Evolutionary conservation across 1,284 basidiomycete genomes (phyloP).

Genomic region (Puccinia coronata): DNA sequence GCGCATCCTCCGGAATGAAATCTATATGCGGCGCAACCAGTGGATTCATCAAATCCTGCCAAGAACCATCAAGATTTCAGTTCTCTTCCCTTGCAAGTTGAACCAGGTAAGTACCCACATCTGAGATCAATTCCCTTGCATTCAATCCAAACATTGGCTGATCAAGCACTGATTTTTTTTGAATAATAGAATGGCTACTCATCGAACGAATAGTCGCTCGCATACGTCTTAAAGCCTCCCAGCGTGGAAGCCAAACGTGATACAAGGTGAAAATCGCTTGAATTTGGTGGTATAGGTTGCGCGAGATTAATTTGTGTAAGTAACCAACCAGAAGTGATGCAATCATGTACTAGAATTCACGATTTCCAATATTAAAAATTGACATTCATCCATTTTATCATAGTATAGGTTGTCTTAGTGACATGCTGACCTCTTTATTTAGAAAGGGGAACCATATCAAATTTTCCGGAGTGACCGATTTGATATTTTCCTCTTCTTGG

Average conservation of each 20-base stretch:
- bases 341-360: no score
- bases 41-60: constrained; percentile 16
- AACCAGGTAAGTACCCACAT: not conserved
- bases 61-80: not conserved
- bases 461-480: not conserved
- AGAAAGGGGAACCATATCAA: not conserved
- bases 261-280: not conserved
- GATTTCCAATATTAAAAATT: no score
- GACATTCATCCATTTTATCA: no score
- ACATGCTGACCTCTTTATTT: not conserved
- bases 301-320: not conserved
- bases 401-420: no score
- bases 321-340: not conserved
- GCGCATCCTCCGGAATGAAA: not conserved
- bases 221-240: not conserved
- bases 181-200: not conserved
- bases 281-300: not conserved
- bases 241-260: not conserved
- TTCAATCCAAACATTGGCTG: not conserved
- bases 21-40: not conserved
- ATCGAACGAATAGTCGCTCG: not conserved
- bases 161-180: not conserved
- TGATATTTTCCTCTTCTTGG: not conserved
- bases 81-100: not conserved
- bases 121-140: not conserved